Evolutionary conservation across 345 rosid genomes (phyloP).

Genomic region (Corchorus capsularis): DNA sequence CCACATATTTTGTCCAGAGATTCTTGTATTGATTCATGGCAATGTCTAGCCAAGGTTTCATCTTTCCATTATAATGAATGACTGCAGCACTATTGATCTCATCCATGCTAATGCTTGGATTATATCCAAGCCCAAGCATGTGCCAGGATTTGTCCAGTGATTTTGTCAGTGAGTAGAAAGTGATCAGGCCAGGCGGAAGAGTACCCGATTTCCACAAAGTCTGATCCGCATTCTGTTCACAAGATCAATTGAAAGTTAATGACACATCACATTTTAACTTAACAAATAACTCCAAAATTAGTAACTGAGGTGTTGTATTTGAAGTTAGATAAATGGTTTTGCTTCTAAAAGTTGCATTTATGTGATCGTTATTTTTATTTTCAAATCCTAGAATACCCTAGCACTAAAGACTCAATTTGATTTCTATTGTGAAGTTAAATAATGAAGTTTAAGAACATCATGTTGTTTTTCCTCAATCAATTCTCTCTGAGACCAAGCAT

Average conservation of each 20-base stretch:
- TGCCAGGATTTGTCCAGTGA: slow-evolving; percentile 94
- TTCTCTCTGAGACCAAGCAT: neutral
- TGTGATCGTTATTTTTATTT: neutral
- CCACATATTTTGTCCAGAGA: slow-evolving; percentile 90
- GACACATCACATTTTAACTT: neutral
- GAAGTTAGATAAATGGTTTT: neutral
- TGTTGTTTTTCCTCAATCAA: neutral
- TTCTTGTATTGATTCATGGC: slow-evolving; percentile 87
- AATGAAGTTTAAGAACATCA: neutral
- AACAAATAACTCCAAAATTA: slow-evolving; percentile 1
- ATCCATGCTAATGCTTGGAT: slow-evolving; percentile 86
- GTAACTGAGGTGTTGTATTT: neutral
- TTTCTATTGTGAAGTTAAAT: neutral
- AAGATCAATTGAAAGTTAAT: slow-evolving; percentile 13
- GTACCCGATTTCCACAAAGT: slow-evolving; percentile 74
- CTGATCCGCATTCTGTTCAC: slow-evolving; percentile 65
- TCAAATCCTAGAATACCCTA: neutral
- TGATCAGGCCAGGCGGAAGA: slow-evolving; percentile 83
- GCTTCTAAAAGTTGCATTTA: neutral
- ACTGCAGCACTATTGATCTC: slow-evolving; percentile 83
- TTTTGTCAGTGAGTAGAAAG: slow-evolving; percentile 82
- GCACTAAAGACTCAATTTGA: neutral
- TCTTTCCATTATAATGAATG: slow-evolving; percentile 90
- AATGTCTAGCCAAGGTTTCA: slow-evolving; percentile 98
- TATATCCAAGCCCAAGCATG: slow-evolving; percentile 87